These are phyloP conservation scores for Vitellaria paradoxa DNA, from an alignment of 179 eudicot species.

Conservation along the genomic window DNA sequence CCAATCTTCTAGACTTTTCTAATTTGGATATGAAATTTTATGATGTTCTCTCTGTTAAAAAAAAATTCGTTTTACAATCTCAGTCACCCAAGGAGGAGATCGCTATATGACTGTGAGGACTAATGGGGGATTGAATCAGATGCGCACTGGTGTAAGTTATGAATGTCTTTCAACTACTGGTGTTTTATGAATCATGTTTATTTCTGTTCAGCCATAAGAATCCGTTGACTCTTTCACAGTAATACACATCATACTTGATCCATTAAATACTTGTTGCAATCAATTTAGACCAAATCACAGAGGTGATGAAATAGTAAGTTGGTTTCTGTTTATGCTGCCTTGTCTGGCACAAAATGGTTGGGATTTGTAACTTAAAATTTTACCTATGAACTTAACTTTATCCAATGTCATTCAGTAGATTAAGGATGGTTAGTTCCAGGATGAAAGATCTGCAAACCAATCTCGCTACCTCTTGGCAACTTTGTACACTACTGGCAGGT, in stretches of 20 bases:
- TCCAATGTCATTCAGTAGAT: too few relatives aligned
- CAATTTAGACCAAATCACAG: background rate
- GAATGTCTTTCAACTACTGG: background rate
- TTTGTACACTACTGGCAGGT: too few relatives aligned
- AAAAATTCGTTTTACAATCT: constrained; percentile 7
- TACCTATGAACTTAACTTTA: too few relatives aligned
- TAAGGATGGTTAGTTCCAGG: too few relatives aligned
- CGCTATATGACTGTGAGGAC: constrained; percentile 75
- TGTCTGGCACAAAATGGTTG: background rate
- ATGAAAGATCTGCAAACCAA: too few relatives aligned
- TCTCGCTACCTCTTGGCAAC: too few relatives aligned
- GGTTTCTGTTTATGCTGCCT: background rate
- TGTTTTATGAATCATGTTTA: background rate
- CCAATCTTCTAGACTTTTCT: background rate
- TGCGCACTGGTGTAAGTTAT: constrained; percentile 89
- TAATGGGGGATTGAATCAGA: constrained; percentile 93
- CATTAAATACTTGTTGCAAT: background rate
- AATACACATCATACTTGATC: background rate
- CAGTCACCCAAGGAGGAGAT: constrained; percentile 54
- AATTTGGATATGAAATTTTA: background rate
- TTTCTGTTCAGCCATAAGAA: constrained; percentile 3
- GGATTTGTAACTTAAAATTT: background rate
- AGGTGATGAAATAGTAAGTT: background rate
- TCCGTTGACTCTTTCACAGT: background rate
- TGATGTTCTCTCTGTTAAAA: background rate